Percentiles rank a stretch among this genome's conserved stretches.
Conservation (phyloP, 345 rosid species). For the Gossypium mustelinum region DNA sequence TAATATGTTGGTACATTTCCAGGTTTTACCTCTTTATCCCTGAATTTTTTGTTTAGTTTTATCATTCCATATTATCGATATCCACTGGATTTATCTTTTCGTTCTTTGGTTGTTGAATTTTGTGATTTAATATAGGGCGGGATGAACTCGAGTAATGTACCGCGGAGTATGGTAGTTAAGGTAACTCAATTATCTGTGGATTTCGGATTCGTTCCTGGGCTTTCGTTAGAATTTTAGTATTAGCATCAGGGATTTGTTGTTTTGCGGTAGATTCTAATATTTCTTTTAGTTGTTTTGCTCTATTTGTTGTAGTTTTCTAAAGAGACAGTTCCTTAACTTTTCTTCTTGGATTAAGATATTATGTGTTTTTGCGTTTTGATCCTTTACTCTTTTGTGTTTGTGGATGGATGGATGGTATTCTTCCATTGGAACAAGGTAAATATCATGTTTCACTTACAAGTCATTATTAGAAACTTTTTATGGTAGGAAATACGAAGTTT, state of each 20-base stretch:
- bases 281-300: not conserved
- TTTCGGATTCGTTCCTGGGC: not conserved
- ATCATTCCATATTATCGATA: not conserved
- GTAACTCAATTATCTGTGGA: conserved; percentile 27
- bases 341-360: not conserved
- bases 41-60: not conserved
- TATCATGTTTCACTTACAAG: not conserved
- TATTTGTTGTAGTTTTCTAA: not conserved
- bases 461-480: not conserved
- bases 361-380: too few relatives aligned
- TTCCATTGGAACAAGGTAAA: not conserved
- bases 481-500: not conserved
- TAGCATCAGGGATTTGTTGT: not conserved
- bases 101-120: not conserved
- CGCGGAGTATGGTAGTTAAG: conserved; percentile 39
- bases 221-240: not conserved
- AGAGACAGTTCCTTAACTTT: not conserved
- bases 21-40: not conserved
- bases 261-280: not conserved
- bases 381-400: not conserved
- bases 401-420: not conserved
- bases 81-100: not conserved
- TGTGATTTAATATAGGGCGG: conserved; percentile 40
- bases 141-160: conserved; percentile 30
- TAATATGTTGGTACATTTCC: conserved; percentile 26